A percentile compares a stretch with the other conserved stretches of the same genome.
These are phyloP conservation scores for Melanomma pulvis-pyrius DNA, from an alignment of 495 filamentous ascomycete genomes.

Conservation along the genomic window DNA sequence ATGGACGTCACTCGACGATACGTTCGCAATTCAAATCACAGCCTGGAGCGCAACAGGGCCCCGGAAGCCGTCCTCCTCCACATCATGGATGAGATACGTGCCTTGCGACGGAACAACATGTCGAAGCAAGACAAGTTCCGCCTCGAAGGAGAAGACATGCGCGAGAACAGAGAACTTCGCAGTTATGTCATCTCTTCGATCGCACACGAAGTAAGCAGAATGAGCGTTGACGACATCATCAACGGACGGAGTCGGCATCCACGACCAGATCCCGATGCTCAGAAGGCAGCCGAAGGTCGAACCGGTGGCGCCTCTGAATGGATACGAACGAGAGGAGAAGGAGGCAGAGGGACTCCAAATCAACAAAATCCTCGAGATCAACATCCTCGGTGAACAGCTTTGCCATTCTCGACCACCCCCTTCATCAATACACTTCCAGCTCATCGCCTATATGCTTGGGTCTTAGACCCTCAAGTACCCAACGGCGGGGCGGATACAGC, in stretches of 20 bases:
- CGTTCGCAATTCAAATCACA: constrained; percentile 77
- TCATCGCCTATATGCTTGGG: neutral
- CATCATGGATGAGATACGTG: constrained; percentile 86
- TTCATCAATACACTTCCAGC: neutral
- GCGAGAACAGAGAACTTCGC: constrained; percentile 82
- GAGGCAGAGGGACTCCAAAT: constrained; percentile 29
- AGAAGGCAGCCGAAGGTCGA: constrained; percentile 53
- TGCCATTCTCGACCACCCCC: neutral
- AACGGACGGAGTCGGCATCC: constrained; percentile 17
- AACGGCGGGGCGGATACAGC: neutral
- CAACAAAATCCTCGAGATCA: constrained; percentile 36
- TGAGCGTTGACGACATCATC: constrained; percentile 41
- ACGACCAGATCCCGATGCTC: constrained; percentile 35
- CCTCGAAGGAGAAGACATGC: constrained; percentile 84
- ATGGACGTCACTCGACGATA: constrained; percentile 96
- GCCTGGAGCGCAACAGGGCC: constrained; percentile 69
- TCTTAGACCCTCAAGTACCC: neutral
- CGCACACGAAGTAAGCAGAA: constrained; percentile 61
- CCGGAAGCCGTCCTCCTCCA: constrained; percentile 88
- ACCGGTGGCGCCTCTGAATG: constrained; percentile 67
- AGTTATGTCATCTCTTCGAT: constrained; percentile 73
- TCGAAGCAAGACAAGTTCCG: constrained; percentile 77
- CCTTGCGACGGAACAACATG: constrained; percentile 75
- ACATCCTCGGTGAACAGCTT: constrained; percentile 8
- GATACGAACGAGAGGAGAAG: constrained; percentile 62